Conservation (phyloP, 2,329 filamentous ascomycete species). For the Xylariaceae sp. region DNA sequence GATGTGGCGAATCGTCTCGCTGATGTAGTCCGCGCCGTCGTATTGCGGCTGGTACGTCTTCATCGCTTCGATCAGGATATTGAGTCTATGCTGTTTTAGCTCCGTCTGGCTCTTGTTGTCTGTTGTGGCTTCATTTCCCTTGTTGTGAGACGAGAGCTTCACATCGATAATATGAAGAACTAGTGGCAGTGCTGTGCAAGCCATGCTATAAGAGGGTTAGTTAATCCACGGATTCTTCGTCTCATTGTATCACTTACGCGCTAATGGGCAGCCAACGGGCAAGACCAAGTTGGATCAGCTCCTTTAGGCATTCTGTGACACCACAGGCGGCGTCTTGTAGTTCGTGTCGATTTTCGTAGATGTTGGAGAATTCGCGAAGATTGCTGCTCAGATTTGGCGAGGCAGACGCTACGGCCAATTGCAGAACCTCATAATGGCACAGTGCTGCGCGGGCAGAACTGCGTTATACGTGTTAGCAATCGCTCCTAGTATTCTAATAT, state of each 20-base stretch:
- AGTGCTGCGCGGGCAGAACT: conserved; percentile 52
- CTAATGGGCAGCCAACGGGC: conserved; percentile 55
- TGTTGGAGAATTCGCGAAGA: conserved; percentile 43
- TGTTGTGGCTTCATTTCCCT: conserved; percentile 19
- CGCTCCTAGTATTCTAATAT: no score
- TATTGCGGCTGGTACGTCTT: conserved; percentile 53
- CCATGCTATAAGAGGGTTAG: conserved; percentile 34
- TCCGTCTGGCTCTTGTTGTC: conserved; percentile 44
- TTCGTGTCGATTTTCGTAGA: conserved; percentile 50
- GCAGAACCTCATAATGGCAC: conserved; percentile 53
- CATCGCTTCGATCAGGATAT: conserved; percentile 53
- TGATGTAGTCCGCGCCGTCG: conserved; percentile 53
- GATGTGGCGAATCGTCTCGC: conserved; percentile 51
- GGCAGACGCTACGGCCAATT: conserved; percentile 49
- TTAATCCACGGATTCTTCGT: no score
- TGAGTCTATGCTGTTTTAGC: conserved; percentile 51
- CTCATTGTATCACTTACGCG: conserved; percentile 44
- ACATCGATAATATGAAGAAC: conserved; percentile 47
- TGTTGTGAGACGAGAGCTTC: conserved; percentile 42
- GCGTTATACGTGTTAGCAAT: conserved; percentile 18
- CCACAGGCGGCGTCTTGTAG: conserved; percentile 52
- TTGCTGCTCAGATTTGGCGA: conserved; percentile 42
- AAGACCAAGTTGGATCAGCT: conserved; percentile 52
- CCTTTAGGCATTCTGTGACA: conserved; percentile 53
- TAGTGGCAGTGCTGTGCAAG: conserved; percentile 46